Evolutionary conservation across 257 asterid genomes (phyloP).

Genomic region (Solanum corneliomulleri): DNA sequence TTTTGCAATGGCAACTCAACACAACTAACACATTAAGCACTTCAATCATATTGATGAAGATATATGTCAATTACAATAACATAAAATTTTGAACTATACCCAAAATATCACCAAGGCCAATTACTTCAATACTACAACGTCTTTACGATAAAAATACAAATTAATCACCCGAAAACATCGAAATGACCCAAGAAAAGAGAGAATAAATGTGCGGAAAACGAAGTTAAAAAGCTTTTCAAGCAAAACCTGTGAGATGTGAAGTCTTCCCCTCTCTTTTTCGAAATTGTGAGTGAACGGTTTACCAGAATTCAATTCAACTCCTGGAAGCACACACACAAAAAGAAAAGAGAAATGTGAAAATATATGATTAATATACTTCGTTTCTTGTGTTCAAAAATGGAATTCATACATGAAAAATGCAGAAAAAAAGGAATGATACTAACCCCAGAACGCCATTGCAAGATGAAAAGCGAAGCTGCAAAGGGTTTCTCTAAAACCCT

Average conservation of each 20-base stretch:
- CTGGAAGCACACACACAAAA: slow-evolving; percentile 13
- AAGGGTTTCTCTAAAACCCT: slow-evolving; percentile 17
- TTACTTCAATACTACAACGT: neutral
- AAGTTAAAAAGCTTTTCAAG: neutral
- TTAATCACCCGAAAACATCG: neutral
- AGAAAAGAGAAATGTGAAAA: neutral
- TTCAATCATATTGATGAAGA: neutral
- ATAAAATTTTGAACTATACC: neutral
- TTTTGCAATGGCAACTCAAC: neutral
- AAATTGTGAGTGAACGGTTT: slow-evolving; percentile 39
- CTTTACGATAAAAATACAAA: neutral
- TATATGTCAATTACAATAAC: neutral
- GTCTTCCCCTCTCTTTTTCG: slow-evolving; percentile 46
- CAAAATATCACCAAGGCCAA: neutral
- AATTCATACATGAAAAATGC: neutral
- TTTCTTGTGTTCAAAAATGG: neutral
- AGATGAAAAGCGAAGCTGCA: neutral
- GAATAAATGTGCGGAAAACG: neutral
- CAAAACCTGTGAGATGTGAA: slow-evolving; percentile 78
- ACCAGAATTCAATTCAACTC: slow-evolving; percentile 70
- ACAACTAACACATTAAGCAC: neutral
- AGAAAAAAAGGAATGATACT: neutral
- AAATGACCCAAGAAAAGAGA: neutral
- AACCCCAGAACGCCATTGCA: slow-evolving; percentile 38
- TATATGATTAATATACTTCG: neutral